Percentiles rank a stretch among this genome's conserved stretches.
These are phyloP conservation scores for Vaccinium darrowii DNA, from an alignment of 148 eudicot genomes.

Conservation along the genomic window DNA sequence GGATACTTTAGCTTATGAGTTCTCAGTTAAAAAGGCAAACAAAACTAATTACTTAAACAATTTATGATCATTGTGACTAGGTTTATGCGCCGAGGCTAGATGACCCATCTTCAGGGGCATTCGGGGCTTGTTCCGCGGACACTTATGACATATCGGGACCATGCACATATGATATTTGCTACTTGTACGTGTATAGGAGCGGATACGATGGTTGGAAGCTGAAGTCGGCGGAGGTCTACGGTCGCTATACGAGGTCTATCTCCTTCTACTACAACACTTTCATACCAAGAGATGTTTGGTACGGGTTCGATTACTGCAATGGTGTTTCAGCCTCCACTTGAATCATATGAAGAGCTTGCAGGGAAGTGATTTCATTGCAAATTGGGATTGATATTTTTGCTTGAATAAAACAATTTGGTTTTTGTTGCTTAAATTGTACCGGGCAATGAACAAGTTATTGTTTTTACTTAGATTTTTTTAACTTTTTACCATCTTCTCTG, in stretches of 20 bases:
- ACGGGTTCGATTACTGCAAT: slow-evolving; percentile 41
- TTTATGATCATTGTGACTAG: slow-evolving; percentile 16
- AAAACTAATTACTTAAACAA: neutral
- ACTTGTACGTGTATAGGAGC: slow-evolving; percentile 48
- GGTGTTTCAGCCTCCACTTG: slow-evolving; percentile 18
- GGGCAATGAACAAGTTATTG: too few species aligned
- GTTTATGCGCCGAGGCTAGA: slow-evolving; percentile 50
- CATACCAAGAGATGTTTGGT: slow-evolving; percentile 40
- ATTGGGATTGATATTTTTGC: neutral
- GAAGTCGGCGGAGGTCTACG: slow-evolving; percentile 30
- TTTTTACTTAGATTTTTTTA: too few species aligned
- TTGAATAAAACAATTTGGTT: neutral
- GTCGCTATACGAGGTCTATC: slow-evolving; percentile 19
- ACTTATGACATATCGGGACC: slow-evolving; percentile 45
- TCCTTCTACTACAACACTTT: slow-evolving; percentile 32
- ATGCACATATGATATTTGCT: slow-evolving; percentile 44
- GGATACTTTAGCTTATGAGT: neutral
- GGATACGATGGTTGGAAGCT: slow-evolving; percentile 56
- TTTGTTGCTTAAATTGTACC: too few species aligned
- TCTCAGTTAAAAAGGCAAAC: neutral
- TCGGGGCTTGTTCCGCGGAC: slow-evolving; percentile 47
- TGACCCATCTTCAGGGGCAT: slow-evolving; percentile 39
- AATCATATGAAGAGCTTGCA: slow-evolving; percentile 1
- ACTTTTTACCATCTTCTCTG: too few species aligned
- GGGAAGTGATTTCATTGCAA: neutral